Evolutionary conservation across 106 monocot genomes (phyloP).

Genomic region (Allium cepa): DNA sequence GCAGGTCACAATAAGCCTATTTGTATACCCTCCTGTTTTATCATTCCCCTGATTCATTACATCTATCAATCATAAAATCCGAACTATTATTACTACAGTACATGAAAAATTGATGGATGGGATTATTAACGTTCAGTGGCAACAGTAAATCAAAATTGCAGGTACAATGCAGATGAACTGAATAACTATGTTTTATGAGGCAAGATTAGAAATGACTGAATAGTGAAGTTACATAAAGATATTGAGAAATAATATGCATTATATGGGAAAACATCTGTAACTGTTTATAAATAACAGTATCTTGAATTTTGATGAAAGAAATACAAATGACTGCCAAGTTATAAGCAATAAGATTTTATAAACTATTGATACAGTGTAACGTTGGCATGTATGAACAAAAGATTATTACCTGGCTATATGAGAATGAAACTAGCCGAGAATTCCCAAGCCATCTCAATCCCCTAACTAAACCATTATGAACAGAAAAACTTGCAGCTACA

Average conservation of each 20-base stretch:
- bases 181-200: not conserved
- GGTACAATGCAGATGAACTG: not conserved
- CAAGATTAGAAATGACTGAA: not conserved
- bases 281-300: no score
- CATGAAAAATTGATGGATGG: not conserved
- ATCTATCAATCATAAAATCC: constrained; percentile 5
- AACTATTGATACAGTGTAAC: no score
- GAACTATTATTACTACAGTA: no score
- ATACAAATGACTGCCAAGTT: no score
- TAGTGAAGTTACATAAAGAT: no score
- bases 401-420: constrained; percentile 62
- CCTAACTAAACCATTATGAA: constrained; percentile 68
- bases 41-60: constrained; percentile 70
- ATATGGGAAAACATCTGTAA: no score
- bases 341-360: no score
- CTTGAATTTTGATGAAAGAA: no score
- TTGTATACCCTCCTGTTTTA: constrained; percentile 81
- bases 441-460: constrained; percentile 99
- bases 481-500: constrained; percentile 84
- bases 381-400: no score
- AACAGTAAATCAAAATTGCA: not conserved
- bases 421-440: constrained; percentile 95
- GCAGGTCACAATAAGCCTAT: constrained; percentile 87
- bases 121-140: no score
- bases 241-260: no score